A percentile compares a stretch with the other conserved stretches of the same genome.
Evolutionary conservation across 176 grass and related monocot genomes (phyloP).

Genomic region (Oryza punctata): DNA sequence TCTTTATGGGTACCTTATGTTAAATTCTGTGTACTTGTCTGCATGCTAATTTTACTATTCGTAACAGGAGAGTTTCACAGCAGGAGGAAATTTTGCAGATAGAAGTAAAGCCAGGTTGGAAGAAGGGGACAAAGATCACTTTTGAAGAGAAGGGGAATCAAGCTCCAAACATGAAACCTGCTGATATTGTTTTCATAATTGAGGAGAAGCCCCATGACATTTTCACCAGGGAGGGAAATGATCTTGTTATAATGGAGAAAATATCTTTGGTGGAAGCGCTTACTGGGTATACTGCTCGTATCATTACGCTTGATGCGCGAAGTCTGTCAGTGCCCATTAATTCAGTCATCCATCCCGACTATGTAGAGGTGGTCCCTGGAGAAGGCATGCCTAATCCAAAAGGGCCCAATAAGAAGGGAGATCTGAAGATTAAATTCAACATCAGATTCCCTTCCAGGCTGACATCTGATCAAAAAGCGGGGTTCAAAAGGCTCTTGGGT

Average conservation of each 20-base stretch:
- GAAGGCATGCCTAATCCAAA: constrained; percentile 84
- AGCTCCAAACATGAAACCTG: constrained; percentile 62
- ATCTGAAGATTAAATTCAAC: constrained; percentile 78
- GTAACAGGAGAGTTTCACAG: constrained; percentile 60
- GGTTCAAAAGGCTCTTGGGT: constrained; percentile 70
- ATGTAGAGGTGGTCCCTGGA: constrained; percentile 69
- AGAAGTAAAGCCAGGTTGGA: constrained; percentile 82
- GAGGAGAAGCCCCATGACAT: constrained; percentile 83
- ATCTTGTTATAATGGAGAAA: constrained; percentile 75
- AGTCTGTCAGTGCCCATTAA: constrained; percentile 56
- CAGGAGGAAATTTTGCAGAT: constrained; percentile 77
- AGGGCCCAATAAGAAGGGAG: constrained; percentile 61
- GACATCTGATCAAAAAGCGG: constrained; percentile 69
- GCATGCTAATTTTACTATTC: constrained; percentile 26
- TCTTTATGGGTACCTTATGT: not conserved
- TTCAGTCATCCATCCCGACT: constrained; percentile 65
- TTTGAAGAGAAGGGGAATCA: constrained; percentile 80
- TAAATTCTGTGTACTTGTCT: not conserved
- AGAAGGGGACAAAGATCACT: constrained; percentile 88
- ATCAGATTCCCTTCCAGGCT: constrained; percentile 81
- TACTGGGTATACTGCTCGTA: constrained; percentile 56
- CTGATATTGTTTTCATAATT: constrained; percentile 89
- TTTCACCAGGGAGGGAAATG: constrained; percentile 82
- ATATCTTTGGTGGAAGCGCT: constrained; percentile 80
- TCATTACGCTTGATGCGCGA: constrained; percentile 65